A percentile compares a stretch with the other conserved stretches of the same genome.
These are phyloP conservation scores for Trichoderma gamsii DNA, from an alignment of 495 filamentous ascomycete genomes.

Conservation along the genomic window DNA sequence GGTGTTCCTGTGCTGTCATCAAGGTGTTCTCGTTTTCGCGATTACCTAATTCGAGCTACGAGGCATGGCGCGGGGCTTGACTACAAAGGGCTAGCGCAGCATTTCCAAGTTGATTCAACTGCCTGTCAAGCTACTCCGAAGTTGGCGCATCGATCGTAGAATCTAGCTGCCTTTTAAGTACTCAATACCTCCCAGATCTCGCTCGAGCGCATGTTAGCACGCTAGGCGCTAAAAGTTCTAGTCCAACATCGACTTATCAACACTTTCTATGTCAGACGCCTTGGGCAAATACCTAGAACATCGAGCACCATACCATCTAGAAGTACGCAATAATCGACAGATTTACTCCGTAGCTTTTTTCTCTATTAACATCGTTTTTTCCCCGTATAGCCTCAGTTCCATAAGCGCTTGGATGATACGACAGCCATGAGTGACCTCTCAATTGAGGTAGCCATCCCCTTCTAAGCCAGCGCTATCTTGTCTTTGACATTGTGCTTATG, in stretches of 20 bases:
- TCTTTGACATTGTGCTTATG: slow-evolving; percentile 18
- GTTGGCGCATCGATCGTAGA: neutral
- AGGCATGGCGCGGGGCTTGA: neutral
- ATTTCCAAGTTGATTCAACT: neutral
- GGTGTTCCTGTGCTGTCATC: slow-evolving; percentile 11
- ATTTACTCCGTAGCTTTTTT: neutral
- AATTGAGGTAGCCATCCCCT: slow-evolving; percentile 4
- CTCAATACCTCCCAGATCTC: neutral
- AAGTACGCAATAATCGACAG: neutral
- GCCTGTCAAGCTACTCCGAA: neutral
- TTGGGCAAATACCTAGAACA: neutral
- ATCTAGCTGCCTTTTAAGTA: neutral
- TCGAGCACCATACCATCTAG: neutral
- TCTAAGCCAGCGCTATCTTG: neutral
- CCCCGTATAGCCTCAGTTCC: neutral
- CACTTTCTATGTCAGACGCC: neutral
- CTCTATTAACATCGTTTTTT: neutral
- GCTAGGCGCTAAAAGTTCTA: too few relatives aligned
- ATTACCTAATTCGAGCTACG: neutral
- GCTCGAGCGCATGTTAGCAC: neutral
- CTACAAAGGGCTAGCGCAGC: neutral
- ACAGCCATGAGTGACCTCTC: neutral
- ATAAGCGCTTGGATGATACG: neutral
- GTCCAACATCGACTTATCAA: too few relatives aligned
- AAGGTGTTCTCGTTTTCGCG: neutral